Evolutionary conservation across 2,329 filamentous ascomycete species (phyloP), one percentile per base, ranked within the genome.

Genomic region (Huntiella savannae): DNA sequence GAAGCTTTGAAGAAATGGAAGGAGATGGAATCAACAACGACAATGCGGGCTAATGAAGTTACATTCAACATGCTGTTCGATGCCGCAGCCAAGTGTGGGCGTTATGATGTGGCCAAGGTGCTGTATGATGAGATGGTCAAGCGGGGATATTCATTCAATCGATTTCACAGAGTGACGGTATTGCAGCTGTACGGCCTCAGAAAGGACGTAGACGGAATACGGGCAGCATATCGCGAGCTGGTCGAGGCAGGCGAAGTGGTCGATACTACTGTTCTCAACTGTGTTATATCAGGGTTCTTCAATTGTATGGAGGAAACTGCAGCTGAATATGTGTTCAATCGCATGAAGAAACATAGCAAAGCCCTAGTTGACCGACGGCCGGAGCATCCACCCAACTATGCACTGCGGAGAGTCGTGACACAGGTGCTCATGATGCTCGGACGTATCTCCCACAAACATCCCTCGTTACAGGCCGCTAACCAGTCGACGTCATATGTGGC

Each of bases 11-110:
- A 75, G 41, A 62, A 92, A 17, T 98, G 88, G 87, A 77, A 74
- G 52, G 77, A 91, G 55, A 96, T 96, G 86, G 91, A 98, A 60
- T 69, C 73, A 40, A 64, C 75, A 4, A 77, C 77, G 2, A 70
- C 73, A 1, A 60, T 85, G 11, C 63, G 64, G 53, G 78, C 73
- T 33, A 82, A 81, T 54, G 69, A 75, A 42, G 79, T 86, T n/a
- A 93, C 88, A 0, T 92, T 98, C 61, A 94, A 91, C 57, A 81
- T 95, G 40, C 70, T 98, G 10, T 95, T 94, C 54, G 82, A 95
- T 56, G 73, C 85, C 8, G 85, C 91, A 1, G 75, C 84, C 53
- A 92, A 91, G 59, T 77, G 84, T 0, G 82, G 82, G 35, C 91
- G 92, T 56, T 93, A 82, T 53, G 67, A 68, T 1, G 72, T 96